Base-by-base conservation (phyloP, 148 eudicot genomes). In the Arctostaphylos glauca region DNA sequence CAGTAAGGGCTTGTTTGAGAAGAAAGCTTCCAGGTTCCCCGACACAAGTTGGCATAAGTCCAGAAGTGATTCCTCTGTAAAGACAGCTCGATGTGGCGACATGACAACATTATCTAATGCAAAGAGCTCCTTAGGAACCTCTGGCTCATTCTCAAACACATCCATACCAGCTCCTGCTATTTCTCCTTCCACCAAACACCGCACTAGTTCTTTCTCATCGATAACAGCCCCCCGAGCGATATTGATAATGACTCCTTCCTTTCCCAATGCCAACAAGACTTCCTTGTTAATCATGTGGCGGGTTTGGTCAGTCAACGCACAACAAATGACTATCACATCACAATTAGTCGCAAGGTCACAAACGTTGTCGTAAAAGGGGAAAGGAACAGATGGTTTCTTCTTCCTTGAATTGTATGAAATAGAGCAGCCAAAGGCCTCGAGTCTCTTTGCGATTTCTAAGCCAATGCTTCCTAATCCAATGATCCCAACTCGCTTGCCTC, bases 381-480 rank as follows among this genome's bases (percentile, higher is more conserved):
- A 95, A 54, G 88, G 21, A 44, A 88, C 77, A 14, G 86, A 88
- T 19, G 86, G 81, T 82, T 88, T 95, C 82, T 81, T 78, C 48
- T 72, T 88, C 84, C 94, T 90, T 41, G 98, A 92, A 54, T 81
- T 84, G 86, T 93, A 94, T 38, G 86, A 86, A 18, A 93, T 70
- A 2, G 77, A 85, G 91, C 95, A 93, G 73, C 89, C 89, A 44
- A 93, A 90, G 38, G 91, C 91, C 47, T 89, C 85, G 4, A 94
- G 93, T 76, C 96, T 91, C 79, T 80, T 91, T 43, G 98, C 98
- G 41, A 93, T 87, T 82, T 85, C 84, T 14, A 87, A 84, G 67
- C 98, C 98, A 64, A 95, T 92, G 89, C 75, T 89, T 67, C 98
- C 98, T 74, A 95, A 78, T 83, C 98, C 98, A 47, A 95, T 89